Percentiles rank a stretch among this genome's conserved stretches.
phyloP scores from a whole-genome alignment of 164 flowering plant genomes.

The Paratinospora sagittata region DNA sequence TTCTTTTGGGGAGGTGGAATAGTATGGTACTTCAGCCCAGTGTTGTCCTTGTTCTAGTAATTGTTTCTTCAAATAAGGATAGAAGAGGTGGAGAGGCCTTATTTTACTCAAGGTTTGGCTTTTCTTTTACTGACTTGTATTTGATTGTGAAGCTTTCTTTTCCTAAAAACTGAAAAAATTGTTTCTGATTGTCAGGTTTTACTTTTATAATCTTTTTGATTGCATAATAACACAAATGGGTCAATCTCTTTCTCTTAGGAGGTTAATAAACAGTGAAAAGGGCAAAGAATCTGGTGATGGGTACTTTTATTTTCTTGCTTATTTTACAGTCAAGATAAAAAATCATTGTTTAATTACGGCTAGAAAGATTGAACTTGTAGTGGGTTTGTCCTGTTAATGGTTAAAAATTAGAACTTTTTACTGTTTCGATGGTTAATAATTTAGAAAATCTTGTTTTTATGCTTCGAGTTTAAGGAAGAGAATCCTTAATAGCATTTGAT shows the following conservation, averaged over 20 bases:
- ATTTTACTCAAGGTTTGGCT: background rate
- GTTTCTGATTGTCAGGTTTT: background rate
- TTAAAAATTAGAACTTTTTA: constrained; percentile 9
- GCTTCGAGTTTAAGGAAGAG: background rate
- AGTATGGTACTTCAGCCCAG: background rate
- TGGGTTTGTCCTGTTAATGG: background rate
- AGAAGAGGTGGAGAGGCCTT: background rate
- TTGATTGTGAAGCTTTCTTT: no score
- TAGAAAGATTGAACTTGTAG: background rate
- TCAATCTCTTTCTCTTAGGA: background rate
- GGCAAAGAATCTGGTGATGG: background rate
- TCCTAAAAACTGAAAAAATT: no score
- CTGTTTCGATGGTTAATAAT: background rate
- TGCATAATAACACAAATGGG: constrained; percentile 3
- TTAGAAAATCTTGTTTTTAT: constrained; percentile 1
- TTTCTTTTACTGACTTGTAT: no score
- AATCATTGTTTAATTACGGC: background rate
- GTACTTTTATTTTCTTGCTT: background rate
- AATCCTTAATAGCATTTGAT: background rate
- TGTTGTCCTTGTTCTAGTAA: background rate
- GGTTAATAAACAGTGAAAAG: constrained; percentile 6
- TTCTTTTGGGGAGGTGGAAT: no score
- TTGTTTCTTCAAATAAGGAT: background rate
- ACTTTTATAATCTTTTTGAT: constrained; percentile 3
- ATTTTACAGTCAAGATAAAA: background rate